Base-by-base conservation (phyloP, 805 yeast species). In the Barnettozyma siamensis region DNA sequence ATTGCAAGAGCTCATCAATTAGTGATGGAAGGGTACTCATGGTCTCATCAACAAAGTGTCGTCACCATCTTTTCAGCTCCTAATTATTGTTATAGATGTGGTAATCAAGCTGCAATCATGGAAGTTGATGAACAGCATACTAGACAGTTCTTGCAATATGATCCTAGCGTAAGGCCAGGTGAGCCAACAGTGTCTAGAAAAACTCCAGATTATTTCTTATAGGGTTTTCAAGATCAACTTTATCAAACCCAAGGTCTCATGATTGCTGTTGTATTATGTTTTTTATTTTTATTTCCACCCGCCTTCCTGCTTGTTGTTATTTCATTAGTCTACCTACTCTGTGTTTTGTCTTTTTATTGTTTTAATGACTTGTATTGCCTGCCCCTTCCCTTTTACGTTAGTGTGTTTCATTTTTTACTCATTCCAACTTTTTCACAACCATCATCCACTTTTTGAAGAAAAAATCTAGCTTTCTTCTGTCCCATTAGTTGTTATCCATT, bases 91-190 rank as follows among this genome's bases (percentile, higher is more conserved):
- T 89, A 89, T 65, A 76, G 98, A 68, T 89, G 98, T 70, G 98
- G 98, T 57, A 89, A 89, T 67, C 96, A 88, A 70, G 97, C 97
- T 33, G 96, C 96, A 30, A 87, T 89, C 53, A 89, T 89, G 97
- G 96, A 89, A 67, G 96, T 89, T 47, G 96, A 89, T 63, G 97
- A 89, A 64, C 83, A 81, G 61, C 91, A 87, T 65, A 81, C 85
- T 63, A 82, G 86, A 75, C 94, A 82, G 62, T 88, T 88, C 63
- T 69, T 91, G 65, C 97, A 91, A 66, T 91, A 91, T 65, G 98
- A 91, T 62, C 98, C 98, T 37, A 81, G 89, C 40, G 88, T 93
- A 46, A 80, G 99, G 67, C 96, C 97, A 12, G 96, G 96, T 45
- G 99, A 91, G 69, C 98, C 99, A 43, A 86, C 95, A 9, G 98